Percentiles rank a stretch among this genome's conserved stretches.
Conservation (phyloP, 2,329 filamentous ascomycete genomes). For the Cercospora sojina region DNA sequence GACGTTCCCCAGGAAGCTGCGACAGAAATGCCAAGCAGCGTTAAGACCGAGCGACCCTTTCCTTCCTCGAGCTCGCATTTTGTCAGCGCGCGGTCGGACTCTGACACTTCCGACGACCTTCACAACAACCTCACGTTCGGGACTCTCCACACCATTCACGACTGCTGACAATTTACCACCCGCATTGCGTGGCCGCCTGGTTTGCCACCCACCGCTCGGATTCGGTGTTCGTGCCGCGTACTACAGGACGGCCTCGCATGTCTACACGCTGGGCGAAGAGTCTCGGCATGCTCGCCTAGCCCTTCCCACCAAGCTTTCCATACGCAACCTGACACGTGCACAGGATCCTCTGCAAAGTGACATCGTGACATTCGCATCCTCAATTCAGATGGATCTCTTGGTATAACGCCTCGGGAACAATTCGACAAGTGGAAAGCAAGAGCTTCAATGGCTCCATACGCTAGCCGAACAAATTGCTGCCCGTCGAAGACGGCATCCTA, state of each 20-base stretch:
- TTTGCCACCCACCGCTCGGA: not conserved
- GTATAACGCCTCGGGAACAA: not conserved
- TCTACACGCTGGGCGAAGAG: not conserved
- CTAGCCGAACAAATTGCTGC: not conserved
- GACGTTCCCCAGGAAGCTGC: not conserved
- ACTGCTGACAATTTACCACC: not conserved
- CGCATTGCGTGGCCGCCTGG: not conserved
- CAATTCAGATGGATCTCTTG: not conserved
- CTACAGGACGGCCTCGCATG: not conserved
- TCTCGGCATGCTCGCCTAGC: conserved; percentile 1
- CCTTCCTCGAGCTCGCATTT: not conserved
- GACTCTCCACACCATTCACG: not conserved
- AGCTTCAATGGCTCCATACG: not conserved
- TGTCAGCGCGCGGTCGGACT: not conserved
- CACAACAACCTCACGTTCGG: not conserved
- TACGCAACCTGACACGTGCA: conserved; percentile 5
- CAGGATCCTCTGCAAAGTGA: not conserved
- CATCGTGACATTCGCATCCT: not conserved
- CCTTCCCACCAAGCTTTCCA: not conserved
- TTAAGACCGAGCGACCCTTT: not conserved
- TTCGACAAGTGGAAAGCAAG: not conserved
- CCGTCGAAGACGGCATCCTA: not conserved
- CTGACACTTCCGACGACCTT: not conserved
- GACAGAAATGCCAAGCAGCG: not conserved
- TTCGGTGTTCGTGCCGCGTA: not conserved